Base-by-base conservation (phyloP, 1,139 yeast genomes). In the Yamadazyma blattariae region DNA sequence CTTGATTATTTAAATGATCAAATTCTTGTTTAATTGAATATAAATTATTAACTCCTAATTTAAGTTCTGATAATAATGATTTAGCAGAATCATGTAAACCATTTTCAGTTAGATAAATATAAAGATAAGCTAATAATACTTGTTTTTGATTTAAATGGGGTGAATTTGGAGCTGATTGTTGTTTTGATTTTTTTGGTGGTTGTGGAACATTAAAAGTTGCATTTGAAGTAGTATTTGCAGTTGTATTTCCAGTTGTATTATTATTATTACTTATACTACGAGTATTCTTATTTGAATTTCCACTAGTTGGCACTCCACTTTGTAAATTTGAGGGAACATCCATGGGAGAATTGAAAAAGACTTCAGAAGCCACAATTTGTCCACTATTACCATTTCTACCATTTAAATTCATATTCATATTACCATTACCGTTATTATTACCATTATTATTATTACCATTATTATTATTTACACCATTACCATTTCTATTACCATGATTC, bases 71-170 rank as follows among this genome's bases (percentile, higher is more conserved):
- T 14, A 74, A 48, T 22, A 75, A 56, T 8, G 67, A 48, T 33
- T 62, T 62, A 1, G 82, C 80, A 5, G 77, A 62, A 27, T 71
- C 77, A 37, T 67, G 62, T 36, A 64, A 59, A n/a, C 75, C 72
- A 41, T 72, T 71, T 27, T 65, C 65, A 14, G 63, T 56, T 34
- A 76, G 47, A 47, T 76, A 74, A 39, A 69, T 59, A 52, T 74
- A 74, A 18, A 76, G 53, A 44, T 74, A 76, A 0, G 76, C 76
- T 37, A 71, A 52, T 11, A 75, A 54, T 24, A 73, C 56, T 42
- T 71, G 40, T 11, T 42, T 44, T 25, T 38, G 38, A 24, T 37
- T 33, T 22, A 33, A 23, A 14, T 23, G 37, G 14, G 38, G 39
- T n/a, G 39, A 36, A 1, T 36, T 25, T 2, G 39, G 39, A 9